phyloP scores from a whole-genome alignment of 371 early-diverging fungal species.

The Mucor mucedo region DNA sequence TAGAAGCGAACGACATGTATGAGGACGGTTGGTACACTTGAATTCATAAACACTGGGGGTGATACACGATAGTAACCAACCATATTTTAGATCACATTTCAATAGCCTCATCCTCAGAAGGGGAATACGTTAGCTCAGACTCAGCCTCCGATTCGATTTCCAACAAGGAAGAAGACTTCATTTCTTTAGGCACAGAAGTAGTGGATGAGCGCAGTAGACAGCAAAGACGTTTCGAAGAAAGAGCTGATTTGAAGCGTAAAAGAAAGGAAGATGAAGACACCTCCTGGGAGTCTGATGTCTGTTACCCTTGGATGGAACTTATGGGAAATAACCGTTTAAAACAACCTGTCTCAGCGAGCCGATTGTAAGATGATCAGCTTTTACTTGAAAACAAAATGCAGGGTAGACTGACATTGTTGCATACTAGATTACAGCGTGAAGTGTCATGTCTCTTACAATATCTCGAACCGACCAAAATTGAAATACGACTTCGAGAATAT shows the following conservation, averaged over 20 bases:
- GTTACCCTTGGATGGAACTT: constrained; percentile 34
- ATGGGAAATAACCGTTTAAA: constrained; percentile 3
- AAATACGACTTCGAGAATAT: constrained; percentile 74
- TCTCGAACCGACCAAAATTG: constrained; percentile 79
- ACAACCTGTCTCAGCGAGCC: constrained; percentile 6
- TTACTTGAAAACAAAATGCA: background rate
- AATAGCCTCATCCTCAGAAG: constrained; percentile 4
- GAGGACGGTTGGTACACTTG: constrained; percentile 10
- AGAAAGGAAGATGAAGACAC: background rate
- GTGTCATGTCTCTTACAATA: constrained; percentile 50
- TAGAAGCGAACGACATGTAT: background rate
- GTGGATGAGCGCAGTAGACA: constrained; percentile 24
- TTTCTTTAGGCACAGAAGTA: constrained; percentile 23
- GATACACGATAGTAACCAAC: background rate
- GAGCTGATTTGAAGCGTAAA: constrained; percentile 14
- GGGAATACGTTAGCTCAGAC: background rate
- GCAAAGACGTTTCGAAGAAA: constrained; percentile 22
- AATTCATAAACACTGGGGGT: background rate
- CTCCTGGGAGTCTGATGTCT: constrained; percentile 5
- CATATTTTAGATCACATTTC: constrained; percentile 7
- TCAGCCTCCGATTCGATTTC: background rate
- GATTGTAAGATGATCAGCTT: constrained; percentile 14
- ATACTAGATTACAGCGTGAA: constrained; percentile 34
- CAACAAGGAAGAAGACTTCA: constrained; percentile 32
- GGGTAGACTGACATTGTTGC: background rate